phyloP scores from a whole-genome alignment of 306 rosid genomes.

The Cucurbita pepo region DNA sequence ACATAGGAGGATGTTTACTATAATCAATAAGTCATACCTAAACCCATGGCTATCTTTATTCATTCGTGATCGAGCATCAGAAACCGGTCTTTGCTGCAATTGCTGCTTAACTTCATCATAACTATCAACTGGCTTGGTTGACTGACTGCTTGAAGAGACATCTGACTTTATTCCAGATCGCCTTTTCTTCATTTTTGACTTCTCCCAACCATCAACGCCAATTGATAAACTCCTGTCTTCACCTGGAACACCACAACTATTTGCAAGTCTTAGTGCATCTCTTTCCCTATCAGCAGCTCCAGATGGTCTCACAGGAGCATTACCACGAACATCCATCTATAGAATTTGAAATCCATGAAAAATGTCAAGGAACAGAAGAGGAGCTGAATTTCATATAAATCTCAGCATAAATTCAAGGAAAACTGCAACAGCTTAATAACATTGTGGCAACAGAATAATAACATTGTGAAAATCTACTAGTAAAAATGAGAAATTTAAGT shows the following conservation, averaged over 20 bases:
- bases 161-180: slow-evolving; percentile 92
- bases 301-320: slow-evolving; percentile 63
- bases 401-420: not conserved
- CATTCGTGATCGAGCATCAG: slow-evolving; percentile 71
- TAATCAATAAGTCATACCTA: slow-evolving; percentile 43
- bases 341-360: slow-evolving; percentile 18
- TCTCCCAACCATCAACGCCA: slow-evolving; percentile 94
- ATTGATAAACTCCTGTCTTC: slow-evolving; percentile 68
- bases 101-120: slow-evolving; percentile 81
- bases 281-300: slow-evolving; percentile 76
- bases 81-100: slow-evolving; percentile 56
- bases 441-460: not conserved
- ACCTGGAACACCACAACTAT: slow-evolving; percentile 48
- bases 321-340: slow-evolving; percentile 77
- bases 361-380: slow-evolving; percentile 6
- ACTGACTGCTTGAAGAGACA: slow-evolving; percentile 46
- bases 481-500: not conserved
- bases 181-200: slow-evolving; percentile 87
- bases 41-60: slow-evolving; percentile 72
- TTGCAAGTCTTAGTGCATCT: slow-evolving; percentile 58
- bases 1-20: not conserved
- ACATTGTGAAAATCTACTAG: not conserved
- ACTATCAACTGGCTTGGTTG: slow-evolving; percentile 54
- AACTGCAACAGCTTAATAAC: not conserved
- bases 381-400: slow-evolving; percentile 3